Evolutionary conservation across 2,329 filamentous ascomycete genomes (phyloP), one percentile per base, ranked within the genome.

Genomic region (Exophiala lecanii-corni): DNA sequence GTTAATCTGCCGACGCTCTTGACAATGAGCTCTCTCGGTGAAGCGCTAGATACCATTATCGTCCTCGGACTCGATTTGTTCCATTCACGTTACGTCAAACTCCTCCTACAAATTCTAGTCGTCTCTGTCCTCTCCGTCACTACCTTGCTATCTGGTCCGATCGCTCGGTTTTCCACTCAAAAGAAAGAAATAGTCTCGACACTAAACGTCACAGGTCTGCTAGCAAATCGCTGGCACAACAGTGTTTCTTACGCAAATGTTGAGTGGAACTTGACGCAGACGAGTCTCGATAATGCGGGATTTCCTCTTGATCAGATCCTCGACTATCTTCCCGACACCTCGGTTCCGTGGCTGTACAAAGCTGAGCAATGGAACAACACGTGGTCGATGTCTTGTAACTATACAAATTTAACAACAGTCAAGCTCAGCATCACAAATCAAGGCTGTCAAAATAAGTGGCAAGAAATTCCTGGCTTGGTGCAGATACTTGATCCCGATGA

Each of bases 111-210:
- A 28, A 34, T 31, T n/a, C 23, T 36, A 9, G 36, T 44, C 20
- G 42, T 45, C 5, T 20, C 45, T 9, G 2, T 37, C 3, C 26
- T 45, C 16, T 45, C 42, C 10, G 12, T 42, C 32, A 25, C 21
- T 19, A 39, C 36, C 3, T 16, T 49, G 10, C n/a, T 31, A 12
- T 41, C 46, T 10, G 42, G 46, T 1, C 43, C 33, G 9, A 33
- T 49, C 9, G 46, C 46, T 38, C 19, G 42, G 19, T 49, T 40
- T 30, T 49, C 46, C 12, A 45, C 41, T 12, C 36, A 34, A 9
- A 23, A 12, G 13, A 12, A 16, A 10, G 12, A 37, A 21, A 7
- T 10, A n/a, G 36, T 38, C 4, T 7, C 31, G 9, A 17, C 31
- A 19, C 31, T 39, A 10, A 15, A 28, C 12, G 21, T 41, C 9